A percentile compares a stretch with the other conserved stretches of the same genome.
Conservation (phyloP, 2,329 filamentous ascomycete genomes). For the Bretziella fagacearum region DNA sequence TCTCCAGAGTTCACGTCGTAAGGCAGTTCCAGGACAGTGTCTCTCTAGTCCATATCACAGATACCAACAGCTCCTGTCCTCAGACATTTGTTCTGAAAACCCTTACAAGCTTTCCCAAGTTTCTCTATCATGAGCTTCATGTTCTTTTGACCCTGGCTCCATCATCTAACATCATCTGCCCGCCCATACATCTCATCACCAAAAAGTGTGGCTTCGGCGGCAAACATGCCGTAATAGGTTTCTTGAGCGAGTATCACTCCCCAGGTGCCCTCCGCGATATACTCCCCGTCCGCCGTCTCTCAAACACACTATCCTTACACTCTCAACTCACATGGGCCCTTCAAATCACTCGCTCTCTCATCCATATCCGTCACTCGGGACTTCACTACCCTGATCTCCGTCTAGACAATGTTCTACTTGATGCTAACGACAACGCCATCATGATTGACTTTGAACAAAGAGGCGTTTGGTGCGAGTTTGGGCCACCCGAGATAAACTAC, state of each 20-base stretch:
- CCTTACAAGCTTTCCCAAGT: constrained; percentile 39
- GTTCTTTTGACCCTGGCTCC: constrained; percentile 32
- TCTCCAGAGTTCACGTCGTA: constrained; percentile 32
- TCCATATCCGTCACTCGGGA: constrained; percentile 21
- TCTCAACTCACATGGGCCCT: constrained; percentile 37
- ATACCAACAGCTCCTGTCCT: constrained; percentile 13
- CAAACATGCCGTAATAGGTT: constrained; percentile 38
- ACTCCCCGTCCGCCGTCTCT: constrained; percentile 33
- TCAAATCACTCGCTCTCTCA: constrained; percentile 34
- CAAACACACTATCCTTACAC: constrained; percentile 25
- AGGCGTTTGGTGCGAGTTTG: constrained; percentile 46
- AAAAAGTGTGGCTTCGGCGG: constrained; percentile 39
- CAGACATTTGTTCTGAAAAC: constrained; percentile 39
- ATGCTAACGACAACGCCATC: constrained; percentile 29
- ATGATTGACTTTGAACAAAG: constrained; percentile 48
- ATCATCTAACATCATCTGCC: constrained; percentile 31
- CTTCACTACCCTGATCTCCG: constrained; percentile 43
- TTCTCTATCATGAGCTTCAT: constrained; percentile 43
- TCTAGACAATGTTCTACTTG: constrained; percentile 41
- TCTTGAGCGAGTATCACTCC: constrained; percentile 36
- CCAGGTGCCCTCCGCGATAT: constrained; percentile 39
- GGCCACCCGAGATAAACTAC: constrained; percentile 41
- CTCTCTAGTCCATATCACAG: constrained; percentile 31
- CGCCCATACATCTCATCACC: constrained; percentile 36
- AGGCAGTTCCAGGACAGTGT: constrained; percentile 43